Base-by-base conservation (phyloP, 164 flowering plant species). In the Stephania japonica region DNA sequence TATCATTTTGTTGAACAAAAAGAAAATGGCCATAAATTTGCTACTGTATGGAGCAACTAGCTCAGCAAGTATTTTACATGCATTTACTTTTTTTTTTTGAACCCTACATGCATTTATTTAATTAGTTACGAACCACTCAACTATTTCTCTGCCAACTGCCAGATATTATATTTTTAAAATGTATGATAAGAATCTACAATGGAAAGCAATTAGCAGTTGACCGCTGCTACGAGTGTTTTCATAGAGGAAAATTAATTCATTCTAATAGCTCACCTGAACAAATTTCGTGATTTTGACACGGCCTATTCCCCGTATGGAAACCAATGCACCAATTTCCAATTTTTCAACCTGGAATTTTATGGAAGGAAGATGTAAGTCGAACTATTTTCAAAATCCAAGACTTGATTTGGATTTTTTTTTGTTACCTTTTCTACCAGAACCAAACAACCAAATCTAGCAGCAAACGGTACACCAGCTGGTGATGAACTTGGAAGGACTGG, bases 371-470 rank as follows among this genome's bases (percentile, higher is more conserved):
- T 44, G 41, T 47, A 24, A 56, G 53, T 50, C 68, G 38, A 65
- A 61, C 27, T 67, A 56, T 56, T 56, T 56, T 19, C 63, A 56
- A 56, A 19, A 56, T 56, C 63, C n/a, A 19, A 56, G 63, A 19
- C 19, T 47, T 49, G 59, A 23, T 47, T 38, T 10, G 63, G 24
- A 59, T 56, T 19, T 18, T 56, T 56, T 19, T 19, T 56, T 19
- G 85, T 86, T 80, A 87, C 94, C 70, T 77, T 87, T 79, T 89
- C 94, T 64, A 88, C 79, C 3, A 71, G 42, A 71, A 84, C 90
- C 81, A 89, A 81, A 75, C 90, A 88, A 66, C 86, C 90, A 78
- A 82, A 82, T 84, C 85, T 81, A 72, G 91, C 91, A 67, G 91
- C 90, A 86, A 88, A 88, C 27, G 90, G 85, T 66, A 81, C 79